Evolutionary conservation across 1,284 basidiomycete species (phyloP).

Genomic region (Trametes sp.): DNA sequence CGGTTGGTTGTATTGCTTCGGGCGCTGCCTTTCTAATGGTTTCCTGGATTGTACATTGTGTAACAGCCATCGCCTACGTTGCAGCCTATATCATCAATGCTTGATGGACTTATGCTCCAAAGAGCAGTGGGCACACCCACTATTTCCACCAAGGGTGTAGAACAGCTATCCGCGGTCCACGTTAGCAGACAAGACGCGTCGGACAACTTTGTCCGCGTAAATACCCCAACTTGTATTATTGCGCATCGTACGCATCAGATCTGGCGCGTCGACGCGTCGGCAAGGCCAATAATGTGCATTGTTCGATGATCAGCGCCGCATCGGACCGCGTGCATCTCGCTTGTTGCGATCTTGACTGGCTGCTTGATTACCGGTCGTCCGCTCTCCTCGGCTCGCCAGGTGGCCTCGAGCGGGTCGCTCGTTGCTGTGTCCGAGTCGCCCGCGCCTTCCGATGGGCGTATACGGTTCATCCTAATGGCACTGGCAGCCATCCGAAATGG

Average conservation of each 20-base stretch:
- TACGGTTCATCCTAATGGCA: no score
- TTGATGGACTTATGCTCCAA: neutral
- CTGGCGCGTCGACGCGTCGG: conserved; percentile 4
- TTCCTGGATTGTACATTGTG: conserved; percentile 11
- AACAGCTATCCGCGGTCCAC: neutral
- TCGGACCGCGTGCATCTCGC: conserved; percentile 15
- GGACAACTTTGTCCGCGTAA: neutral
- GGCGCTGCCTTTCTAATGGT: neutral
- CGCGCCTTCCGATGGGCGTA: conserved; percentile 3
- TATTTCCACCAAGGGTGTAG: neutral
- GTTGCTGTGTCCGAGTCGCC: neutral
- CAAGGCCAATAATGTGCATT: neutral
- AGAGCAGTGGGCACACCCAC: no score
- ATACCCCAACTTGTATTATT: neutral
- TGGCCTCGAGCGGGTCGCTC: neutral
- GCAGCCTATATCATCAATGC: neutral
- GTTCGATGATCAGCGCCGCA: conserved; percentile 6
- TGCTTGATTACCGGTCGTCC: conserved; percentile 20
- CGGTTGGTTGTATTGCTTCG: neutral
- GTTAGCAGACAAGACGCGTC: neutral
- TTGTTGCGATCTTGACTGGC: conserved; percentile 5
- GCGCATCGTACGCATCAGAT: conserved; percentile 14
- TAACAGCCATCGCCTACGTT: neutral
- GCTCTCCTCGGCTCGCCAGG: conserved; percentile 18
- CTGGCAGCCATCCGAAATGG: no score